phyloP scores from a whole-genome alignment of 202 grass and related monocot species.

The Sporobolus alterniflorus region DNA sequence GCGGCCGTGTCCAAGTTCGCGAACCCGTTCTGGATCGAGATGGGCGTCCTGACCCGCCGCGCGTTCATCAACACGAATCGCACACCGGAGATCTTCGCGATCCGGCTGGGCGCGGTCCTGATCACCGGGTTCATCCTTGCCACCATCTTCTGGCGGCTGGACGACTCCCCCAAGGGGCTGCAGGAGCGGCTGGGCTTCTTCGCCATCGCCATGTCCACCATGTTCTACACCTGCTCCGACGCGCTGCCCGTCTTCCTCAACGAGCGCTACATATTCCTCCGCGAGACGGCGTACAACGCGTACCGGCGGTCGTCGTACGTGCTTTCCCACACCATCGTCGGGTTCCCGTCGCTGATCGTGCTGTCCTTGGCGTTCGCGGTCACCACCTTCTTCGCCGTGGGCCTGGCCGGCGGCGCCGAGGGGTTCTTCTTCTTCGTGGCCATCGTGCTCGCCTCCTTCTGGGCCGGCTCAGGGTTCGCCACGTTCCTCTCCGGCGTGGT shows the following conservation, averaged over 20 bases:
- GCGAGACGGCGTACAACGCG: conserved; percentile 96
- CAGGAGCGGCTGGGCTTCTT: conserved; percentile 93
- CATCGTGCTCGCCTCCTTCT: conserved; percentile 93
- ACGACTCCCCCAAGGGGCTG: conserved; percentile 86
- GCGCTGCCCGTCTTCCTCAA: conserved; percentile 93
- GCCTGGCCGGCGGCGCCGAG: conserved; percentile 63
- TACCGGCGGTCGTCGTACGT: conserved; percentile 97
- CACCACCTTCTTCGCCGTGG: conserved; percentile 94
- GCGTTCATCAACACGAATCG: conserved; percentile 89
- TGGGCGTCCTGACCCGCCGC: conserved; percentile 77
- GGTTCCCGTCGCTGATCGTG: conserved; percentile 77
- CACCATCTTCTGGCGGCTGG: conserved; percentile 97
- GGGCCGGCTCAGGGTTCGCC: conserved; percentile 90
- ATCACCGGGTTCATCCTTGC: conserved; percentile 96
- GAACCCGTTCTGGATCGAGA: conserved; percentile 92
- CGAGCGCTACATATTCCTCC: conserved; percentile 98
- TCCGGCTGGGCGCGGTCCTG: conserved; percentile 85
- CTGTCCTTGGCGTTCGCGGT: conserved; percentile 90
- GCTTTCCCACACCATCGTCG: conserved; percentile 85
- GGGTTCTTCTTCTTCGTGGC: conserved; percentile 93
- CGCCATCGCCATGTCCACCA: conserved; percentile 99
- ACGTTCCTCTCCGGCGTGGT: conserved; percentile 96
- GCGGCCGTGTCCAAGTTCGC: conserved; percentile 75
- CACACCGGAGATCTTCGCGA: conserved; percentile 79
- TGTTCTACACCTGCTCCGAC: conserved; percentile 99